Evolutionary conservation across 345 rosid species (phyloP), one percentile per base, ranked within the genome.

Genomic region (Reutealis trisperma): DNA sequence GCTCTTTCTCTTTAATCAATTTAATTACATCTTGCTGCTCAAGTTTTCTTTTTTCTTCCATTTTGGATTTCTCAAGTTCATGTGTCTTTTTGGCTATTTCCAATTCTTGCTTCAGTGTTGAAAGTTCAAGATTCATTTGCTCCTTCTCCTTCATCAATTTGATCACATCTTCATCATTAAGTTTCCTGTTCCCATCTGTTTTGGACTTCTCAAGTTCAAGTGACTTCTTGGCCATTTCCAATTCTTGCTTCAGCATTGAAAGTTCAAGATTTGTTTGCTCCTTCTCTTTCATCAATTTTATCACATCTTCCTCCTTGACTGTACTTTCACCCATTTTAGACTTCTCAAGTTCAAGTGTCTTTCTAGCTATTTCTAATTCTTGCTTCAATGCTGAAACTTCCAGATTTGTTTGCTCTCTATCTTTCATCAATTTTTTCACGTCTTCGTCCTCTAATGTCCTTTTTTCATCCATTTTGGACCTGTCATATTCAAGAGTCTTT

Each of bases 151-250:
- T 80, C 69, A 69, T 66, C 81, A 71, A 71, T 71, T 74, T 83
- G 11, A 52, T 81, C 67, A 79, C 67, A 41, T 82, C 82, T 67
- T 89, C 90, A 49, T 85, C 90, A 21, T 81, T 87, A 54, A 69
- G 63, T 75, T 74, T 87, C 81, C 70, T 81, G 74, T 80, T 83
- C 37, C 85, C 92, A 81, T 88, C 89, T 60, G 77, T 73, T 63
- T 85, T 84, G 25, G 80, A 74, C 80, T 84, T 87, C 69, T 87
- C 80, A 74, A 83, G 75, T 77, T 93, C 97, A 16, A 83, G 71
- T 10, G 77, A 82, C 81, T 78, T 85, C 79, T 83, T 85, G 22
- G 81, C 83, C n/a, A 37, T 61, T 65, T 79, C 77, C 21, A 75
- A 66, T 71, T 89, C 88, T 65, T 78, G 76, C 72, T 80, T 84